These are phyloP conservation scores for Eucalyptus decipiens DNA, from an alignment of 345 rosid genomes.

Conservation along the genomic window DNA sequence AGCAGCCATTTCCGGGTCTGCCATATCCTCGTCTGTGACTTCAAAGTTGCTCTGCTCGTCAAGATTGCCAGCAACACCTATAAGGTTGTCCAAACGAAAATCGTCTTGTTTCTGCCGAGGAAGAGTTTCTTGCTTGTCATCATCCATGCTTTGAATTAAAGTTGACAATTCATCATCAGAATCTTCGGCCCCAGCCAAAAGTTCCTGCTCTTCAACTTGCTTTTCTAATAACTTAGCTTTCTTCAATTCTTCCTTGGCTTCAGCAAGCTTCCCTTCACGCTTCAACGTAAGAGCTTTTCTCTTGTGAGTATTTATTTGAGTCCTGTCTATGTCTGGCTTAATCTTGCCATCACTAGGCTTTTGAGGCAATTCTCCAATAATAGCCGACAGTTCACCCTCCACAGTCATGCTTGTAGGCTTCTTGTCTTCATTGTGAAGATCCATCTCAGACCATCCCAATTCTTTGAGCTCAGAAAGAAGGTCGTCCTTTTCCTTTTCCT, in stretches of 20 bases:
- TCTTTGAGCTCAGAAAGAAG: constrained; percentile 61
- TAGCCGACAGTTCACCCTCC: constrained; percentile 83
- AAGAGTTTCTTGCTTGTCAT: constrained; percentile 39
- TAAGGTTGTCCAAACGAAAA: constrained; percentile 31
- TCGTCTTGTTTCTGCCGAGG: constrained; percentile 19
- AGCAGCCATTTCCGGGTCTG: constrained; percentile 73
- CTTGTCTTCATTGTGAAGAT: constrained; percentile 36
- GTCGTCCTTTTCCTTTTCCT: constrained; percentile 30
- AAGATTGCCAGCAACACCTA: constrained; percentile 35
- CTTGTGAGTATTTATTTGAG: constrained; percentile 56
- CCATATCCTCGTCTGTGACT: constrained; percentile 80
- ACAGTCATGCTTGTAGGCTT: constrained; percentile 34
- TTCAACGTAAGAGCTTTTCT: constrained; percentile 70
- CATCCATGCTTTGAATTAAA: constrained; percentile 44
- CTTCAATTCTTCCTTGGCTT: constrained; percentile 95
- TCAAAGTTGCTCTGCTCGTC: constrained; percentile 43
- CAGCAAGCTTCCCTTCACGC: constrained; percentile 88
- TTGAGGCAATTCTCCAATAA: constrained; percentile 43
- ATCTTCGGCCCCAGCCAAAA: constrained; percentile 65
- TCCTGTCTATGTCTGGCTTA: constrained; percentile 31
- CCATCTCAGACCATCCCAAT: constrained; percentile 79
- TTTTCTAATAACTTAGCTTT: constrained; percentile 79
- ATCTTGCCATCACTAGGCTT: constrained; percentile 16
- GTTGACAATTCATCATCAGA: constrained; percentile 90
- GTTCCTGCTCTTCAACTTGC: constrained; percentile 82